phyloP scores from a whole-genome alignment of 306 rosid species.

The Abrus precatorius region DNA sequence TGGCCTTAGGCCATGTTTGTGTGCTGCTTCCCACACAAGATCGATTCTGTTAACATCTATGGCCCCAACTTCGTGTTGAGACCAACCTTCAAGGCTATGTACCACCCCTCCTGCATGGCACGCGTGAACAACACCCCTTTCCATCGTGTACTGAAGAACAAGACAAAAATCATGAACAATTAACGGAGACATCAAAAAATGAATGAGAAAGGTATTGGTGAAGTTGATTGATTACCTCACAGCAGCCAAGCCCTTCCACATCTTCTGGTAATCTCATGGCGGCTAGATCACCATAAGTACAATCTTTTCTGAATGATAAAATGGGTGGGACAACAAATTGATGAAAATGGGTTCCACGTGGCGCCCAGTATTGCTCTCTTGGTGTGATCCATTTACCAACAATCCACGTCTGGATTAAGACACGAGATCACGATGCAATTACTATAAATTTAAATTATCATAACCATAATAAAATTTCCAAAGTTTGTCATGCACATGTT shows the following conservation, averaged over 20 bases:
- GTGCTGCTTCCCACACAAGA: constrained; percentile 93
- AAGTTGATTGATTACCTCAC: constrained; percentile 70
- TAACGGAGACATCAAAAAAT: background rate
- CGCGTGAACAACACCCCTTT: constrained; percentile 95
- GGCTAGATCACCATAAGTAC: constrained; percentile 96
- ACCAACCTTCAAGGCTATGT: constrained; percentile 89
- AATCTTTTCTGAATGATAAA: constrained; percentile 80
- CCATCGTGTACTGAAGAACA: constrained; percentile 87
- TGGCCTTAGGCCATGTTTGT: constrained; percentile 83
- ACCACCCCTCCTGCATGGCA: constrained; percentile 99
- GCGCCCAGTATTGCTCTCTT: constrained; percentile 92
- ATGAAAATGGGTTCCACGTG: constrained; percentile 91
- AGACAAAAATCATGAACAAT: background rate
- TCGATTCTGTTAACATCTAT: constrained; percentile 86
- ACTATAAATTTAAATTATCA: background rate
- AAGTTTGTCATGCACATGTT: background rate
- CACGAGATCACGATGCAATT: background rate
- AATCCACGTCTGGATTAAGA: constrained; percentile 77
- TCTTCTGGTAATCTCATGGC: constrained; percentile 94
- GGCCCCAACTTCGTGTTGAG: constrained; percentile 95
- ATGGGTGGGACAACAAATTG: constrained; percentile 98
- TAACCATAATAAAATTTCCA: background rate
- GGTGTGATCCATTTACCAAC: constrained; percentile 98
- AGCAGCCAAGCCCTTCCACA: constrained; percentile 80
- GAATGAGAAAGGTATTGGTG: background rate